Percentiles rank a stretch among this genome's conserved stretches.
phyloP scores from a whole-genome alignment of 2,329 filamentous ascomycete species.

The Claviceps humidiphila region DNA sequence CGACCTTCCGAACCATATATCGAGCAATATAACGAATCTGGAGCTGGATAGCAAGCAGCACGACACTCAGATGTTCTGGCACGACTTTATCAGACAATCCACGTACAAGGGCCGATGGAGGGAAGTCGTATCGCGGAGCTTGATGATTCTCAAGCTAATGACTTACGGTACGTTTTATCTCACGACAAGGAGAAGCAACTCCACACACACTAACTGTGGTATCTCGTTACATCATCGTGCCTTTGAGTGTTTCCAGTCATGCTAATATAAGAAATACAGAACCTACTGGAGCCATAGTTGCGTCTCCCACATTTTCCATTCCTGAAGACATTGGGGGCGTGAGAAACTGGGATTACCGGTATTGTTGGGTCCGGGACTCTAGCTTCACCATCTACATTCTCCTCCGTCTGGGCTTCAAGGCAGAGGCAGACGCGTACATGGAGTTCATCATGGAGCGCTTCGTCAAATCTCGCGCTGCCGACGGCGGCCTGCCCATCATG shows the following conservation, averaged over 20 bases:
- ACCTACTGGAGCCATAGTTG: slow-evolving; percentile 65
- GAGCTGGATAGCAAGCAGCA: slow-evolving; percentile 51
- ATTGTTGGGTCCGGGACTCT: slow-evolving; percentile 64
- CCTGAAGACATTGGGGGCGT: slow-evolving; percentile 60
- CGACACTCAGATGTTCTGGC: slow-evolving; percentile 60
- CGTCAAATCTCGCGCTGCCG: slow-evolving; percentile 42
- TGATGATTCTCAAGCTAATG: slow-evolving; percentile 63
- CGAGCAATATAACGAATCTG: slow-evolving; percentile 41
- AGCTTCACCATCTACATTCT: slow-evolving; percentile 70
- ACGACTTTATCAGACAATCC: slow-evolving; percentile 57
- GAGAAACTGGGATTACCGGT: slow-evolving; percentile 62
- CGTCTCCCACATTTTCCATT: slow-evolving; percentile 63
- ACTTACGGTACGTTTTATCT: slow-evolving; percentile 37
- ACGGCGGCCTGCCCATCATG: slow-evolving; percentile 63
- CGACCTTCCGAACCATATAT: slow-evolving; percentile 43
- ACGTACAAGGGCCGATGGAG: slow-evolving; percentile 61
- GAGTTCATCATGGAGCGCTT: slow-evolving; percentile 63
- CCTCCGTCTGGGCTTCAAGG: slow-evolving; percentile 59
- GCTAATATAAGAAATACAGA: slow-evolving; percentile 25
- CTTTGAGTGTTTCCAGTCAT: no score
- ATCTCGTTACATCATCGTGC: no score
- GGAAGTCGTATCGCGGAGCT: slow-evolving; percentile 56
- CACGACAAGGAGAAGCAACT: background rate
- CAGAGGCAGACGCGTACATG: slow-evolving; percentile 69
- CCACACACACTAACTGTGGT: background rate